Evolutionary conservation across 352 stramenopile species (phyloP).

Genomic region (Hyaloperonospora brassicae): DNA sequence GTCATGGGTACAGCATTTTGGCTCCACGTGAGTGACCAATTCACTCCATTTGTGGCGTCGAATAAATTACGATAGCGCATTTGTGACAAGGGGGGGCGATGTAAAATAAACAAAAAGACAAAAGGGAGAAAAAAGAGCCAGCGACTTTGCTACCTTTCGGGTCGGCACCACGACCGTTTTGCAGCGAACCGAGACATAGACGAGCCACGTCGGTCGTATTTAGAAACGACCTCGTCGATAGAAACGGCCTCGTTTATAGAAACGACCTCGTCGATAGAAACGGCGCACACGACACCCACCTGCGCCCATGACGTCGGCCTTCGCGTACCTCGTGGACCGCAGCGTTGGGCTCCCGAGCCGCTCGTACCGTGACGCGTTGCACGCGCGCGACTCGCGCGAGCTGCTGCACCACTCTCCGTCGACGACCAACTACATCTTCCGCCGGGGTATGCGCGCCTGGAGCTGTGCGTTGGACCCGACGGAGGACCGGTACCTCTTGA

Average conservation of each 20-base stretch:
- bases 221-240: neutral
- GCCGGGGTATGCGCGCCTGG: conserved; percentile 50
- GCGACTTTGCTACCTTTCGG: neutral
- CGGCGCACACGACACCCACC: no score
- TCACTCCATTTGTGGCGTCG: no score
- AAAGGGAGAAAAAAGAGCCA: no score
- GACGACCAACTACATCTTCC: conserved; percentile 53
- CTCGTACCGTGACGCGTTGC: conserved; percentile 37
- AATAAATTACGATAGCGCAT: no score
- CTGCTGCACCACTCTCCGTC: conserved; percentile 20
- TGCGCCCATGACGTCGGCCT: conserved; percentile 23
- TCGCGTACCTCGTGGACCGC: conserved; percentile 48
- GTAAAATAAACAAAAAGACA: no score
- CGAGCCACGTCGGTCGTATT: no score
- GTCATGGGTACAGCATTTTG: no score
- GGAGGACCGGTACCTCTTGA: conserved; percentile 50
- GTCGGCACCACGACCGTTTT: neutral
- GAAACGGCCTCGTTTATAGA: no score
- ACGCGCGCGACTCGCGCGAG: conserved; percentile 18
- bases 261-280: neutral
- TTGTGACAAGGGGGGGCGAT: no score
- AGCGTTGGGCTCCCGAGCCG: conserved; percentile 36
- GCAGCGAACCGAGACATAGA: neutral
- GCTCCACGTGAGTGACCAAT: no score
- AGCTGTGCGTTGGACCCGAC: conserved; percentile 48